A percentile compares a stretch with the other conserved stretches of the same genome.
These are phyloP conservation scores for Fusarium pseudocircinatum DNA, from an alignment of 2,329 filamentous ascomycete species.

Conservation along the genomic window DNA sequence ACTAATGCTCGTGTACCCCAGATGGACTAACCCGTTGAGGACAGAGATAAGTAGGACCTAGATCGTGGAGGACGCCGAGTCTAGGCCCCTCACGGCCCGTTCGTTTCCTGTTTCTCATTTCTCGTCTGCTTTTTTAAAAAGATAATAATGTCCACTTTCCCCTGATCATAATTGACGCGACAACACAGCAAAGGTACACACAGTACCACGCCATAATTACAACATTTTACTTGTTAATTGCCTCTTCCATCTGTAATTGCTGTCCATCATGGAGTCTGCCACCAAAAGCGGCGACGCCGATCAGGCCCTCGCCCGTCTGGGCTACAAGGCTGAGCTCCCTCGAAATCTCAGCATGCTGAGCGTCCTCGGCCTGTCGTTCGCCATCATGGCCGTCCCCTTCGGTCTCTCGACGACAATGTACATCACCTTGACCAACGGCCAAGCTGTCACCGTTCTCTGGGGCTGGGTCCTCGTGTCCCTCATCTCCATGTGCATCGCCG, in stretches of 20 bases:
- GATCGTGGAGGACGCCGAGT: conserved; percentile 32
- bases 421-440: conserved; percentile 73
- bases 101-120: conserved; percentile 26
- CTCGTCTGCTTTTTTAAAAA: conserved; percentile 10
- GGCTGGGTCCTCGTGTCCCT: conserved; percentile 70
- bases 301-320: conserved; percentile 57
- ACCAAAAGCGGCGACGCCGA: conserved; percentile 47
- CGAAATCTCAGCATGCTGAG: conserved; percentile 61
- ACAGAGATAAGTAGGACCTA: conserved; percentile 22
- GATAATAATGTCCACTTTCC: conserved; percentile 20
- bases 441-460: conserved; percentile 78
- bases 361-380: conserved; percentile 60
- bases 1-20: conserved; percentile 24
- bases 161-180: not conserved
- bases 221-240: not conserved
- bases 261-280: conserved; percentile 18
- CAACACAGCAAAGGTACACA: not conserved
- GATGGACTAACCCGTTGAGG: conserved; percentile 29
- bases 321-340: conserved; percentile 61
- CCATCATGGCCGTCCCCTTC: conserved; percentile 62
- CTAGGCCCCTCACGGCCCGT: conserved; percentile 24
- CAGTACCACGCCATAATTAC: not conserved
- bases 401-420: conserved; percentile 60
- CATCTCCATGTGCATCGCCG: conserved; percentile 77
- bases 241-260: not conserved